These are phyloP conservation scores for Parafenestella ontariensis DNA, from an alignment of 2,329 filamentous ascomycete species.

Conservation along the genomic window DNA sequence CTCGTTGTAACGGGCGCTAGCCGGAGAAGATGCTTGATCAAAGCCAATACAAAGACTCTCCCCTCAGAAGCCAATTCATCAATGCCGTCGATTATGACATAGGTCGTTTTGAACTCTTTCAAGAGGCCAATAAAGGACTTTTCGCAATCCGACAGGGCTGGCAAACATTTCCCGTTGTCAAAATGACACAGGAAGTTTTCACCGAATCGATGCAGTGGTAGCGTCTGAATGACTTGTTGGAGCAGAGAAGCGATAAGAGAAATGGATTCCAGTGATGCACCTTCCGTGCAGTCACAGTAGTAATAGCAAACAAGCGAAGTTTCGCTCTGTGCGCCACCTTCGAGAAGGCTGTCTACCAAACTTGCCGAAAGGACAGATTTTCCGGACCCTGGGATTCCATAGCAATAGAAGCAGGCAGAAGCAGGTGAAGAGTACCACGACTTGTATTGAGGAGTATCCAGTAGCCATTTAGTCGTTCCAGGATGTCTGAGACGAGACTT, in stretches of 20 bases:
- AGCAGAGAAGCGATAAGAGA: slow-evolving; percentile 15
- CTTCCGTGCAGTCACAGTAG: slow-evolving; percentile 25
- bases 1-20: not conserved
- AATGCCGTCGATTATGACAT: slow-evolving; percentile 24
- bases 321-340: not conserved
- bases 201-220: slow-evolving; percentile 12
- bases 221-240: slow-evolving; percentile 14
- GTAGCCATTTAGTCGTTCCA: slow-evolving; percentile 23
- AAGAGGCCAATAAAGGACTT: slow-evolving; percentile 5
- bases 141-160: not conserved
- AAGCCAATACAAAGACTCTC: slow-evolving; percentile 1
- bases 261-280: slow-evolving; percentile 10
- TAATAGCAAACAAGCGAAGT: slow-evolving; percentile 15
- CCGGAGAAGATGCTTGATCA: slow-evolving; percentile 6
- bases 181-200: slow-evolving; percentile 8
- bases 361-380: slow-evolving; percentile 27
- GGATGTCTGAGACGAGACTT: slow-evolving; percentile 8
- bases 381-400: slow-evolving; percentile 30
- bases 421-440: slow-evolving; percentile 6
- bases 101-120: not conserved
- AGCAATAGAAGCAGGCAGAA: slow-evolving; percentile 24
- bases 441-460: slow-evolving; percentile 1
- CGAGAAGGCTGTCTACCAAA: slow-evolving; percentile 10
- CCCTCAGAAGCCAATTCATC: slow-evolving; percentile 17
- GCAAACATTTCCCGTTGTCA: not conserved